These are phyloP conservation scores for Eleusine indica DNA, from an alignment of 176 grass and related monocot genomes.

Conservation along the genomic window DNA sequence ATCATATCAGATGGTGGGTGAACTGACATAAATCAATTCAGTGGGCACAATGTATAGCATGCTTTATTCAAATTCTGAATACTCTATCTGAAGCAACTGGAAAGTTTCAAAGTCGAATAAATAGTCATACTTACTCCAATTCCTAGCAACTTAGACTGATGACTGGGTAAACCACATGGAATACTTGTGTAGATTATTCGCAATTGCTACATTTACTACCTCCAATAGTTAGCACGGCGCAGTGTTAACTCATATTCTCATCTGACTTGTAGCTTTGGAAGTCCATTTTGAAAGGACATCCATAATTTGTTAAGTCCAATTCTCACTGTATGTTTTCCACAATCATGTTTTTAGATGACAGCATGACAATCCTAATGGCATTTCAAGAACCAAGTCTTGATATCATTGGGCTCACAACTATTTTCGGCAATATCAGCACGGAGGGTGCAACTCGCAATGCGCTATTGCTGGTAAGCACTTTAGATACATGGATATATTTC, in stretches of 20 bases:
- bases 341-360: constrained; percentile 68
- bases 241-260: not conserved
- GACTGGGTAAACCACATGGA: no score
- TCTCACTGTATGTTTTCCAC: constrained; percentile 7
- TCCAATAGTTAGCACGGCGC: not conserved
- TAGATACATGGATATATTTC: not conserved
- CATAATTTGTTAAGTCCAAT: not conserved
- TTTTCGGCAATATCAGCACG: constrained; percentile 77
- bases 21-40: not conserved
- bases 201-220: no score
- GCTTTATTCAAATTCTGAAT: constrained; percentile 4
- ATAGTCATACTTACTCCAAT: not conserved
- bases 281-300: not conserved
- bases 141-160: not conserved
- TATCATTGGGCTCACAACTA: constrained; percentile 87
- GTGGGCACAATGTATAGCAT: not conserved
- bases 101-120: not conserved
- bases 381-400: constrained; percentile 69
- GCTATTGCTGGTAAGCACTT: constrained; percentile 66
- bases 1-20: not conserved
- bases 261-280: not conserved
- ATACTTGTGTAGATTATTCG: not conserved
- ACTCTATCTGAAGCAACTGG: not conserved
- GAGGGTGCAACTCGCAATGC: constrained; percentile 79
- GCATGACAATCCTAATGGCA: constrained; percentile 91